Evolutionary conservation across 1,139 yeast genomes (phyloP).

Genomic region (Zhuliangozyma blackwelliae): DNA sequence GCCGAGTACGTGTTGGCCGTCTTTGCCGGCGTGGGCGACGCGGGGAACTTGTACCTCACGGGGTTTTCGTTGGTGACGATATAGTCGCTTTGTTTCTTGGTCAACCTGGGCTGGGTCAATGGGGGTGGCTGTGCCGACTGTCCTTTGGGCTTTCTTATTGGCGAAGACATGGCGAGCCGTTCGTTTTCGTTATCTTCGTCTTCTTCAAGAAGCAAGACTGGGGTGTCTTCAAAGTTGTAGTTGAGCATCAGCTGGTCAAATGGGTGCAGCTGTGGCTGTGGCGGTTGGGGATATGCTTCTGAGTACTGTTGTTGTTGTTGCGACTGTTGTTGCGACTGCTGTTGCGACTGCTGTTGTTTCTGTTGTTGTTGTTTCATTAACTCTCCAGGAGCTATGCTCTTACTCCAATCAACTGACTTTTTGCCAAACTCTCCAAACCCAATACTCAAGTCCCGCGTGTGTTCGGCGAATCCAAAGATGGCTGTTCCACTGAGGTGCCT

Average conservation of each 20-base stretch:
- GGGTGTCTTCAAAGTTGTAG: slow-evolving; percentile 11
- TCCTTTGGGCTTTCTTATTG: slow-evolving; percentile 5
- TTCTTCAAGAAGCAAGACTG: slow-evolving; percentile 19
- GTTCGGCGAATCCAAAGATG: slow-evolving; percentile 56
- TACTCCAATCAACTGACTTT: slow-evolving; percentile 21
- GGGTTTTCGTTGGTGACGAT: slow-evolving; percentile 39
- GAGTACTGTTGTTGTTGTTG: background rate
- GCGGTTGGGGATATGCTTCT: slow-evolving; percentile 1
- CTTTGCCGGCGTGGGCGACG: slow-evolving; percentile 21
- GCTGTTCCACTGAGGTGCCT: slow-evolving; percentile 57
- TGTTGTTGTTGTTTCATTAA: slow-evolving; percentile 17
- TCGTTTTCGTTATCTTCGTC: slow-evolving; percentile 18
- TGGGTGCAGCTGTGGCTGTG: no score
- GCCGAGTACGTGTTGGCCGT: slow-evolving; percentile 35
- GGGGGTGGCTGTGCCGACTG: slow-evolving; percentile 2
- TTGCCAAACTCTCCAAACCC: slow-evolving; percentile 17
- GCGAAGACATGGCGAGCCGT: slow-evolving; percentile 8
- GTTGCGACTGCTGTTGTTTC: slow-evolving; percentile 2
- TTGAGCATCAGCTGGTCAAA: slow-evolving; percentile 11
- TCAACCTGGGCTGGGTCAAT: slow-evolving; percentile 6
- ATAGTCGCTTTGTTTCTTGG: slow-evolving; percentile 26
- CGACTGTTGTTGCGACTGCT: slow-evolving; percentile 1
- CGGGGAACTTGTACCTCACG: slow-evolving; percentile 48
- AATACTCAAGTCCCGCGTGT: slow-evolving; percentile 47
- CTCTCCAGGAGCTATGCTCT: slow-evolving; percentile 27